phyloP scores from a whole-genome alignment of 2,329 filamentous ascomycete genomes.

The Phaeoacremonium minimum region DNA sequence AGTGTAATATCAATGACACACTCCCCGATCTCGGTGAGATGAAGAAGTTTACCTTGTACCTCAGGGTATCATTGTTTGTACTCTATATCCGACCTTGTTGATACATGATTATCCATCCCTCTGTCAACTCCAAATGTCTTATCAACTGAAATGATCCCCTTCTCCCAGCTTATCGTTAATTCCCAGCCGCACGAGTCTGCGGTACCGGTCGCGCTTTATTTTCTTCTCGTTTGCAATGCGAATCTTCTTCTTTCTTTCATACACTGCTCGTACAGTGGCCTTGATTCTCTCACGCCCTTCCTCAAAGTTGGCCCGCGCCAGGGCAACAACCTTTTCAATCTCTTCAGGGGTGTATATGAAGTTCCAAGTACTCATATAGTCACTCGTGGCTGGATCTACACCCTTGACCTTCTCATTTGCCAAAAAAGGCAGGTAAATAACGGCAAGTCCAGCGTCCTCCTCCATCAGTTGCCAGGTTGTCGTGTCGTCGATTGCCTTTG shows the following conservation, averaged over 20 bases:
- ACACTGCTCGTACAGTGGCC: constrained; percentile 79
- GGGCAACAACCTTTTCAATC: constrained; percentile 75
- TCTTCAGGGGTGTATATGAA: constrained; percentile 92
- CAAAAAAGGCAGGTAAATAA: constrained; percentile 87
- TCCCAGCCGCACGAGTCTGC: constrained; percentile 43
- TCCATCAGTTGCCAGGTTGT: constrained; percentile 67
- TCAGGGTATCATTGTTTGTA: not conserved
- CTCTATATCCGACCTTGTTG: too few relatives aligned
- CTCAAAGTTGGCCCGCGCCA: constrained; percentile 82
- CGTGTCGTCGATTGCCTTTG: constrained; percentile 54
- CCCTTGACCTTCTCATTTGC: constrained; percentile 74
- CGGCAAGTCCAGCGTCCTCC: constrained; percentile 77
- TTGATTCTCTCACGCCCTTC: constrained; percentile 77
- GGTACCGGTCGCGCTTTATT: constrained; percentile 32
- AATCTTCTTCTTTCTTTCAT: constrained; percentile 78
- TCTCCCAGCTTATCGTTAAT: constrained; percentile 53
- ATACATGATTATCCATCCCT: too few relatives aligned
- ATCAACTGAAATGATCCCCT: constrained; percentile 62
- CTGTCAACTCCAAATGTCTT: too few relatives aligned
- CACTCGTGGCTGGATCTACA: constrained; percentile 77
- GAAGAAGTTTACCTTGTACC: constrained; percentile 2
- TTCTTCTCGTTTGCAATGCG: constrained; percentile 50
- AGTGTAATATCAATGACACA: not conserved
- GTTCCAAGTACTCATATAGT: constrained; percentile 96
- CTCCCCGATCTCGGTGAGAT: not conserved